Evolutionary conservation across 495 filamentous ascomycete species (phyloP).

Genomic region (Penicillium angulare): DNA sequence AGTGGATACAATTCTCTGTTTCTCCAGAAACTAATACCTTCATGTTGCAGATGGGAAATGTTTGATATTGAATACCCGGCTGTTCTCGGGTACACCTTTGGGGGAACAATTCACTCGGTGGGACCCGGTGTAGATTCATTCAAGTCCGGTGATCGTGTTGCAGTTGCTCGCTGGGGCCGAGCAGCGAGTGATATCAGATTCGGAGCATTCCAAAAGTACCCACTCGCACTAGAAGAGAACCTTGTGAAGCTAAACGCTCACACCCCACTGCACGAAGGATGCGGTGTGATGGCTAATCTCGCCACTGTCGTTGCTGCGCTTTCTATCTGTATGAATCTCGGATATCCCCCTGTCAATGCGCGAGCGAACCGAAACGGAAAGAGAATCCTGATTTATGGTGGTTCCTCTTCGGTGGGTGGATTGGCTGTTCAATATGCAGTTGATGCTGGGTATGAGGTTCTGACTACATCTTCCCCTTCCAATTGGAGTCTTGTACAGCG

Average conservation of each 20-base stretch:
- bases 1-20: no score
- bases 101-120: conserved; percentile 19
- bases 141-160: conserved; percentile 22
- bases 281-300: conserved; percentile 2
- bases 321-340: conserved; percentile 15
- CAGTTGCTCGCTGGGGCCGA: neutral
- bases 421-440: conserved; percentile 25
- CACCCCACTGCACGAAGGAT: neutral
- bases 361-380: conserved; percentile 12
- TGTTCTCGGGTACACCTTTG: conserved; percentile 24
- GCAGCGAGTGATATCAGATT: conserved; percentile 14
- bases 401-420: conserved; percentile 23
- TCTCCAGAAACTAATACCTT: no score
- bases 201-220: conserved; percentile 30
- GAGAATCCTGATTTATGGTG: conserved; percentile 32
- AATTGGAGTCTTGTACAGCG: conserved; percentile 26
- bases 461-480: conserved; percentile 32
- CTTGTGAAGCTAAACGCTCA: conserved; percentile 2
- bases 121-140: conserved; percentile 19
- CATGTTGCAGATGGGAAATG: neutral
- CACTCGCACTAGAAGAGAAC: conserved; percentile 15
- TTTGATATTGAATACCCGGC: conserved; percentile 11
- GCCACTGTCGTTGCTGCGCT: conserved; percentile 18
- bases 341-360: conserved; percentile 17
- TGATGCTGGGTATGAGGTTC: conserved; percentile 28